Conservation (phyloP, 1,139 yeast genomes). For the Saccharomycopsis hybrid region DNA sequence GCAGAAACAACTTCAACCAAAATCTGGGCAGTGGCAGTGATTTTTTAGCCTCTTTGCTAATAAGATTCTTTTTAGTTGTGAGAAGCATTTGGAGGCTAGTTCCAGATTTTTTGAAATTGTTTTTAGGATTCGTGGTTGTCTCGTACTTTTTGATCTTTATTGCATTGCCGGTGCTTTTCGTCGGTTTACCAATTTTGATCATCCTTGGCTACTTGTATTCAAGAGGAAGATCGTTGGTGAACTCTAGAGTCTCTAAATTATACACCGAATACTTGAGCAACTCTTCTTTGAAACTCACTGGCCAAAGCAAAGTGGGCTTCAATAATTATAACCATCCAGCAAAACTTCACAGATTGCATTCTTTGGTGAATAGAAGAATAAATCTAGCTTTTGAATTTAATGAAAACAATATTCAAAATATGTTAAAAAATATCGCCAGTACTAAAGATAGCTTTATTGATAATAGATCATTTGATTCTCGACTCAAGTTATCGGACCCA, state of each 20-base stretch:
- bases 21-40: too few species aligned
- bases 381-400: conserved; percentile 16
- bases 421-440: background rate
- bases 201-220: conserved; percentile 1
- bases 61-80: background rate
- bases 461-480: conserved; percentile 11
- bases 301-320: background rate
- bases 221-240: conserved; percentile 4
- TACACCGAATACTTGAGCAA: conserved; percentile 8
- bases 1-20: too few species aligned
- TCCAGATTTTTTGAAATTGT: conserved; percentile 16
- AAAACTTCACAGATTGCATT: conserved; percentile 11
- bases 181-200: conserved; percentile 15
- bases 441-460: conserved; percentile 3
- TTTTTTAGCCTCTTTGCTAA: too few species aligned
- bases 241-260: background rate
- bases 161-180: conserved; percentile 15
- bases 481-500: conserved; percentile 7
- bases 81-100: conserved; percentile 11
- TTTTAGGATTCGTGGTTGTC: conserved; percentile 10
- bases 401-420: conserved; percentile 13
- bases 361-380: conserved; percentile 7
- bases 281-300: conserved; percentile 2
- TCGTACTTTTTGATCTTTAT: conserved; percentile 16
- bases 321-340: conserved; percentile 10